A percentile compares a stretch with the other conserved stretches of the same genome.
These are phyloP conservation scores for Talaromyces pinophilus DNA, from an alignment of 2,329 filamentous ascomycete genomes.

Conservation along the genomic window DNA sequence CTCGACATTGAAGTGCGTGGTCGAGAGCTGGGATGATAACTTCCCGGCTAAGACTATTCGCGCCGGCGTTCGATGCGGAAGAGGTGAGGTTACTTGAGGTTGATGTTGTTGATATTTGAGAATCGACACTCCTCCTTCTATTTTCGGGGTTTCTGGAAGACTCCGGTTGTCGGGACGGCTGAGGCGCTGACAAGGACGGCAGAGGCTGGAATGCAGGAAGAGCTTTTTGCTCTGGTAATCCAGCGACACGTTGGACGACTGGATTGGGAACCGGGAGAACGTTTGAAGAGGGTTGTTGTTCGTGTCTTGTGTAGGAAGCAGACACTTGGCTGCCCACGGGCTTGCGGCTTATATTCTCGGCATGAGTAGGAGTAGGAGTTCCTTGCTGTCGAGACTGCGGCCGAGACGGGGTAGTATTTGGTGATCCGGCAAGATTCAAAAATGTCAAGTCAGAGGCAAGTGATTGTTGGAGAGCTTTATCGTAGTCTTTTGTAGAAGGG, in stretches of 20 bases:
- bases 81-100: slow-evolving; percentile 63
- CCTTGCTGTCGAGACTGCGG: slow-evolving; percentile 23
- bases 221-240: slow-evolving; percentile 28
- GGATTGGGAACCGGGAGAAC: slow-evolving; percentile 11
- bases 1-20: slow-evolving; percentile 80
- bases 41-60: slow-evolving; percentile 18
- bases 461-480: slow-evolving; percentile 45
- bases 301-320: slow-evolving; percentile 23
- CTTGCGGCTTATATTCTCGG: slow-evolving; percentile 30
- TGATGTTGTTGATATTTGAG: slow-evolving; percentile 43
- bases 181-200: slow-evolving; percentile 23
- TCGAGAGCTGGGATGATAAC: slow-evolving; percentile 93
- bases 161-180: slow-evolving; percentile 1
- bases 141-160: not conserved
- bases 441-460: slow-evolving; percentile 45
- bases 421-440: slow-evolving; percentile 39
- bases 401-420: slow-evolving; percentile 15
- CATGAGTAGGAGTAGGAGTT: slow-evolving; percentile 22
- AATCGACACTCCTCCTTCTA: slow-evolving; percentile 15
- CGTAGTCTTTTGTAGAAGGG: slow-evolving; percentile 43
- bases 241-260: slow-evolving; percentile 22
- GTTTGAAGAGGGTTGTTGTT: slow-evolving; percentile 35
- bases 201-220: slow-evolving; percentile 33
- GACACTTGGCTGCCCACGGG: slow-evolving; percentile 33
- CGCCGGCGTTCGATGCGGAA: slow-evolving; percentile 34